Percentiles rank a stretch among this genome's conserved stretches.
Evolutionary conservation across 139 green algal species (phyloP).

Genomic region (Pycnococcus provasolii): DNA sequence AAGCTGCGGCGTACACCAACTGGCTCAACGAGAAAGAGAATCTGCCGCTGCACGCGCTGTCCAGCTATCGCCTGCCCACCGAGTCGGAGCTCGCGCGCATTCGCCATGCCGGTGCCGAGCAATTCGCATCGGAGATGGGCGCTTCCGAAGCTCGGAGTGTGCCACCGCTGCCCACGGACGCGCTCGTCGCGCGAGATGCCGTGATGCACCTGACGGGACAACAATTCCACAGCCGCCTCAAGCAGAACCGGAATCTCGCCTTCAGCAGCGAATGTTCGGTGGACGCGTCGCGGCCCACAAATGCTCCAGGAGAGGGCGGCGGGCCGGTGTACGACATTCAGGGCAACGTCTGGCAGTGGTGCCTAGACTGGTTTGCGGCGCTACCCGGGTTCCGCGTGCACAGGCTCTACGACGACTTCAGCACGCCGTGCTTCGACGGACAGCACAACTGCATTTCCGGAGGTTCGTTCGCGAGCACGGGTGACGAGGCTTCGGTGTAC

Average conservation of each 20-base stretch:
- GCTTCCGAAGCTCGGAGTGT: too few species aligned
- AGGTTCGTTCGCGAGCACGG: conserved; percentile 62
- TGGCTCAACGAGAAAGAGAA: conserved; percentile 39
- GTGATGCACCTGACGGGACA: too few species aligned
- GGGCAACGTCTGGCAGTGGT: conserved; percentile 41
- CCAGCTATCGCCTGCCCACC: not conserved
- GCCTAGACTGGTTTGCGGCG: conserved; percentile 55
- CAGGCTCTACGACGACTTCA: conserved; percentile 70
- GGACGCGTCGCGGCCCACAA: too few species aligned
- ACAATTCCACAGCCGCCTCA: too few species aligned
- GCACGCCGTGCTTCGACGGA: conserved; percentile 56
- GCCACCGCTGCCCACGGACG: too few species aligned
- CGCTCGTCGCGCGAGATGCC: too few species aligned
- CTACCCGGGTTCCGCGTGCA: conserved; percentile 34
- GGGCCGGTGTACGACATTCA: conserved; percentile 3
- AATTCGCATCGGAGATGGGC: not conserved
- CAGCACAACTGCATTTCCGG: conserved; percentile 65
- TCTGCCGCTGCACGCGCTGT: not conserved
- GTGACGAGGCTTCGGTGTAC: conserved; percentile 55
- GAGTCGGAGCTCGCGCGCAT: not conserved
- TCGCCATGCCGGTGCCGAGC: not conserved
- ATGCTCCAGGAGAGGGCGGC: too few species aligned
- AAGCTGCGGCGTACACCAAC: conserved; percentile 53
- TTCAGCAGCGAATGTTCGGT: too few species aligned
- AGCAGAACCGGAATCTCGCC: too few species aligned